A percentile compares a stretch with the other conserved stretches of the same genome.
phyloP scores from a whole-genome alignment of 1,284 basidiomycete species.

The Vanrija humicola region DNA sequence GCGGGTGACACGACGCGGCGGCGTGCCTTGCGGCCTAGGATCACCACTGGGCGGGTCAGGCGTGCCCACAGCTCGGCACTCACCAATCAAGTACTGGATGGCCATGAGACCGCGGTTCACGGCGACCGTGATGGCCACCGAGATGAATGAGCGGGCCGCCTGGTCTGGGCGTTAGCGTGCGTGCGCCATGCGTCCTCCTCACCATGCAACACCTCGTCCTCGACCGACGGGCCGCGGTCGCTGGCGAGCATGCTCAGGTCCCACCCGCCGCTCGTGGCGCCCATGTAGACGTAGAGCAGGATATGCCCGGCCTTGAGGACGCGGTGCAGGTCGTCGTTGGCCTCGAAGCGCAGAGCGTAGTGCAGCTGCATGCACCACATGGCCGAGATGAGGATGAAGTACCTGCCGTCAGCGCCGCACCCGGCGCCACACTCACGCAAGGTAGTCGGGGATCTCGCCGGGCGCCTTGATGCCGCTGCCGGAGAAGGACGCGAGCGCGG shows the following conservation, averaged over 20 bases:
- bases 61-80: no score
- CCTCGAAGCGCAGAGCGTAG: constrained; percentile 29
- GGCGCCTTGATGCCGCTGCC: no score
- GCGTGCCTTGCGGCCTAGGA: background rate
- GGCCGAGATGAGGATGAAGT: constrained; percentile 24
- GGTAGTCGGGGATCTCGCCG: no score
- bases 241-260: constrained; percentile 6
- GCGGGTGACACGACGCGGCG: background rate
- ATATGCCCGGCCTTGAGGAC: constrained; percentile 24
- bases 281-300: constrained; percentile 28
- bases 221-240: background rate
- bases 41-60: background rate
- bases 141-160: constrained; percentile 10
- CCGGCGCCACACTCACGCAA: no score
- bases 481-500: no score
- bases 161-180: background rate
- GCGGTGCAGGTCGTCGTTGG: constrained; percentile 27
- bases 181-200: background rate
- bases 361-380: constrained; percentile 26
- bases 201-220: background rate
- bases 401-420: constrained; percentile 1
- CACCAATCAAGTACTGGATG: constrained; percentile 18
- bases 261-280: constrained; percentile 32
- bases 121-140: constrained; percentile 22
- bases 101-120: constrained; percentile 17